Evolutionary conservation across 306 rosid species (phyloP).

Genomic region (Vicia villosa): DNA sequence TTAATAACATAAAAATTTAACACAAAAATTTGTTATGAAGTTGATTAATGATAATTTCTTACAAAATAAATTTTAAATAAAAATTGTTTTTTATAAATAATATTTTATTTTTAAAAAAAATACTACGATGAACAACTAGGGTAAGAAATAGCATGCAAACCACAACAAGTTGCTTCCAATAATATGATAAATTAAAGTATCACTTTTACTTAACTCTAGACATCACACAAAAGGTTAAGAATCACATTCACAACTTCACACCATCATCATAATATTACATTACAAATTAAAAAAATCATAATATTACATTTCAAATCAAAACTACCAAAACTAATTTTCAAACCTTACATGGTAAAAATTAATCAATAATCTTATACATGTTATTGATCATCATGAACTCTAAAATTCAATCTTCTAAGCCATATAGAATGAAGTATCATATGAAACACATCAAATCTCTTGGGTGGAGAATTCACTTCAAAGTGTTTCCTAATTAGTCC

Average conservation of each 20-base stretch:
- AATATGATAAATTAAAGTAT: no score
- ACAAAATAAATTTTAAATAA: no score
- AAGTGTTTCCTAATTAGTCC: slow-evolving; percentile 69
- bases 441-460: slow-evolving; percentile 79
- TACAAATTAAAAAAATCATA: not conserved
- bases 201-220: slow-evolving; percentile 2
- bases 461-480: slow-evolving; percentile 78
- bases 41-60: no score
- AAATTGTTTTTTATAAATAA: no score
- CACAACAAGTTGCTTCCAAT: no score
- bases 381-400: slow-evolving; percentile 51
- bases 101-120: no score
- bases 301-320: not conserved
- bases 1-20: no score
- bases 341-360: not conserved
- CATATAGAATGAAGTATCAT: slow-evolving; percentile 93
- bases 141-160: no score
- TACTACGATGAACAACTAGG: no score
- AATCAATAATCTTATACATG: not conserved
- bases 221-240: slow-evolving; percentile 10
- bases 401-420: slow-evolving; percentile 83
- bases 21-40: no score
- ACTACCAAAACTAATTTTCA: not conserved
- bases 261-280: not conserved
- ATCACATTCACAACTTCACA: not conserved